Percentiles rank a stretch among this genome's conserved stretches.
Conservation (phyloP, 1,284 basidiomycete species). For the Leccinum discolor region DNA sequence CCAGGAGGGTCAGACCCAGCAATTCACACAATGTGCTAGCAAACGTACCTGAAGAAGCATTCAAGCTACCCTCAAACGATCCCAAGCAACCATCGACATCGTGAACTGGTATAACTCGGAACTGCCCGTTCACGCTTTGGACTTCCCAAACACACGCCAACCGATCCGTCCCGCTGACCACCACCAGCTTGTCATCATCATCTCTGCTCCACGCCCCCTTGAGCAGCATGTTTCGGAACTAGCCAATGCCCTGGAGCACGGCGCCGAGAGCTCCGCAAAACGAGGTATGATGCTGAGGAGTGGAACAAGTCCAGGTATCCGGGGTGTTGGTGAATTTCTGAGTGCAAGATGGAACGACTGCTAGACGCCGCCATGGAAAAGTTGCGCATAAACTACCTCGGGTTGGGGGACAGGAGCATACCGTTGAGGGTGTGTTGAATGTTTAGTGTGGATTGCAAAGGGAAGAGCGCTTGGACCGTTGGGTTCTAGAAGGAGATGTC, state of each 20-base stretch:
- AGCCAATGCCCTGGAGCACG: conserved; percentile 79
- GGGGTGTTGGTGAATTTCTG: conserved; percentile 51
- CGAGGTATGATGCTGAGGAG: conserved; percentile 70
- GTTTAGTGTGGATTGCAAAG: conserved; percentile 67
- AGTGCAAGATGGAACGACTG: conserved; percentile 79
- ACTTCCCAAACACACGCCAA: conserved; percentile 95
- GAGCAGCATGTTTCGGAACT: conserved; percentile 84
- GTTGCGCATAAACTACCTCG: conserved; percentile 66
- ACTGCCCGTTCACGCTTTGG: conserved; percentile 62
- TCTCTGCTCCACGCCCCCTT: conserved; percentile 83
- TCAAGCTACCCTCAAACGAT: too few species aligned
- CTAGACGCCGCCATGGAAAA: conserved; percentile 84
- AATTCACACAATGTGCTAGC: too few species aligned
- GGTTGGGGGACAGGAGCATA: conserved; percentile 50
- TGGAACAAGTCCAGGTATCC: conserved; percentile 65
- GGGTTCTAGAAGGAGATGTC: conserved; percentile 56
- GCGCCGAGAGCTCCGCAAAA: conserved; percentile 68
- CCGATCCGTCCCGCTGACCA: conserved; percentile 79
- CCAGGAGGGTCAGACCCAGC: too few species aligned
- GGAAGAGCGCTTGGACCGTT: conserved; percentile 75
- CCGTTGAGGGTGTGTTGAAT: conserved; percentile 73
- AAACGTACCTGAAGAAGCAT: too few species aligned
- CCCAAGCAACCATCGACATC: too few species aligned
- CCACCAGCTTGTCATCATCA: conserved; percentile 70
- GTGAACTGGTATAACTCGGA: conserved; percentile 71